Conservation (phyloP, 345 rosid genomes). For the Syzygium jambos region DNA sequence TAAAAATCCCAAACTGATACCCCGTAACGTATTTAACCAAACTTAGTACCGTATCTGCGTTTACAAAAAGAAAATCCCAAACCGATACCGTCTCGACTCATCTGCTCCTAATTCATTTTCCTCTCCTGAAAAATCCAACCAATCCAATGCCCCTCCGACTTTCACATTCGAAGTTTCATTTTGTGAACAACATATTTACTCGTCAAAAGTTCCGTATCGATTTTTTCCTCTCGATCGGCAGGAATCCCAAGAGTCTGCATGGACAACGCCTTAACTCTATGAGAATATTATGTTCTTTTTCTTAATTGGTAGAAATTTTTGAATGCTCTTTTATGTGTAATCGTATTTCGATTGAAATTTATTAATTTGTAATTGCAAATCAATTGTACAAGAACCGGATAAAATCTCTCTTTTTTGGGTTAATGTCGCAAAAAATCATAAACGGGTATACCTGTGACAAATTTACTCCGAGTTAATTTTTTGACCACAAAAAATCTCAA, state of each 20-base stretch:
- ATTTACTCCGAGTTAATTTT: no score
- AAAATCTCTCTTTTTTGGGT: no score
- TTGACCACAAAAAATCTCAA: no score
- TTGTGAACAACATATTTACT: neutral
- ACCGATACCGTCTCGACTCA: neutral
- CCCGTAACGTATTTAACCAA: neutral
- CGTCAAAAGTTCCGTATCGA: rapidly evolving
- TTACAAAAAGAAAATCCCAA: neutral
- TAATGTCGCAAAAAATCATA: no score
- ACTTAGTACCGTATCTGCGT: no score
- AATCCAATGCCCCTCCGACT: no score
- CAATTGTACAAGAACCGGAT: rapidly evolving
- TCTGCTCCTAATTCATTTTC: no score
- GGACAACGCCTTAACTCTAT: neutral
- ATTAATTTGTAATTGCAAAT: neutral
- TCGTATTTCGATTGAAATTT: neutral
- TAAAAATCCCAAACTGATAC: rapidly evolving
- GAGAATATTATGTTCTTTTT: rapidly evolving
- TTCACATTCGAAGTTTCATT: no score
- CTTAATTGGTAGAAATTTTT: neutral
- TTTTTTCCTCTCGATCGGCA: neutral
- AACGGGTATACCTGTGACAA: no score
- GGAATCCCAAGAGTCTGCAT: rapidly evolving
- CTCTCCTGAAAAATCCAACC: no score
- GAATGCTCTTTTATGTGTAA: rapidly evolving